Base-by-base conservation (phyloP, 352 stramenopile genomes). In the Halophytophthora polymorphica region DNA sequence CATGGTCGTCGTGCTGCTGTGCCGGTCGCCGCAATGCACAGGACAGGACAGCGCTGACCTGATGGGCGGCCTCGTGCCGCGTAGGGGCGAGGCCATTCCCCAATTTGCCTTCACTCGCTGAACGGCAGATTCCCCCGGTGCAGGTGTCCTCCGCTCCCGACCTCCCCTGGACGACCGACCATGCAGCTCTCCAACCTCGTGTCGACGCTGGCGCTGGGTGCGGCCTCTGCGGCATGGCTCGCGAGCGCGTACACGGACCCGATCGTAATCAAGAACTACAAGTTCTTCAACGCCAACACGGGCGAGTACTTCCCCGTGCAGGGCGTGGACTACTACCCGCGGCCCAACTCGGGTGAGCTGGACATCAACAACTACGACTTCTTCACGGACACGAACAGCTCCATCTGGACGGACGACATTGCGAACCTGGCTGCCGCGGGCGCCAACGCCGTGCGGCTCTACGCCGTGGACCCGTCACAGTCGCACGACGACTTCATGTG, bases 401-500 rank as follows among this genome's bases (percentile, higher is more conserved):
- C 69, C 17, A 66, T 95, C 17, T 96, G 88, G 88, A 43, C 46
- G 17, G 56, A 57, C 2, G 78, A 96, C 58, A 66, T 96, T 23
- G 45, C 56, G 29, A 61, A 90, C 14, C 62, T 96, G 13, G 60
- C 74, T 3, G 65, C 57, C 8, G 40, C 87, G 0, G 82, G 83
- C 0, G 74, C 87, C 6, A 96, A 96, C 45, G 71, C 80, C 12
- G 59, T 96, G 8, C 77, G 86, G 2, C 22, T 96, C 3, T 96
- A 96, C 44, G 73, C 83, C 2, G 83, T 96, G 2, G 78, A 96
- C 50, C 83, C 86, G 6, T 73, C 63, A n/a, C 60, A 91, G 55
- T 84, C 72, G n/a, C 88, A 96, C 58, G 77, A 91, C 59, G 62
- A 67, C 18, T 96, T 96, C 59, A 96, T 96, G 88, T 95, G 83